Conservation (phyloP, 2,329 filamentous ascomycete species). For the Colletotrichum ledebouriae region DNA sequence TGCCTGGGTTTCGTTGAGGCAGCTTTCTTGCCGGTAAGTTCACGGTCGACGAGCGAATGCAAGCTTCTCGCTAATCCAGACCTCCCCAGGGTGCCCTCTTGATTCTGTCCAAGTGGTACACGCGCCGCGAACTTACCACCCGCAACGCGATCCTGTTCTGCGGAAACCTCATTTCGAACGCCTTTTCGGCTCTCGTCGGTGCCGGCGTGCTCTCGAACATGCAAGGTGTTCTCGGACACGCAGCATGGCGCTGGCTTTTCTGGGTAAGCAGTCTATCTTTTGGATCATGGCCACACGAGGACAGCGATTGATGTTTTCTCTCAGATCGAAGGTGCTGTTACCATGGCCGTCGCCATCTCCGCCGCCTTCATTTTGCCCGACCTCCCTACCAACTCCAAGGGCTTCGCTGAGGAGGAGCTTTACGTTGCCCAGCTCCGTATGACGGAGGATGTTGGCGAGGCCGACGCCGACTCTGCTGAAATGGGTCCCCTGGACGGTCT, state of each 20-base stretch:
- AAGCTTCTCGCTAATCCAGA: too few relatives aligned
- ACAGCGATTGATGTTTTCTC: too few relatives aligned
- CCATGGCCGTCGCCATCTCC: conserved; percentile 62
- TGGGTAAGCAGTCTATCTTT: conserved; percentile 47
- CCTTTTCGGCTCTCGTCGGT: conserved; percentile 70
- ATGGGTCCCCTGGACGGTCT: conserved; percentile 66
- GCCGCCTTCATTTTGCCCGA: conserved; percentile 66
- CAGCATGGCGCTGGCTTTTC: conserved; percentile 74
- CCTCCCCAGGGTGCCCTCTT: conserved; percentile 62
- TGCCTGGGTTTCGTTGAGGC: conserved; percentile 74
- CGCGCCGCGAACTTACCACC: conserved; percentile 67
- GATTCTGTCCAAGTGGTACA: conserved; percentile 77
- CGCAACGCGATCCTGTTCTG: conserved; percentile 71
- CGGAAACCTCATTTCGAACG: conserved; percentile 71
- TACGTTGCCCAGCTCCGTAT: conserved; percentile 68
- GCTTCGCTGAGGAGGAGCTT: conserved; percentile 71
- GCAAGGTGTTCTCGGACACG: conserved; percentile 66
- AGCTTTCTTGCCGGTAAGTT: conserved; percentile 66
- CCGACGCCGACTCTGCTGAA: conserved; percentile 64
- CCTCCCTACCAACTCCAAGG: conserved; percentile 67
- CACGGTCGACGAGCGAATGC: too few relatives aligned
- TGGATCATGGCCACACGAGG: too few relatives aligned
- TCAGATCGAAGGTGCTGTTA: conserved; percentile 65
- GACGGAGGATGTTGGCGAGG: conserved; percentile 70
- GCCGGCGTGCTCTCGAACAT: conserved; percentile 71